Conservation (phyloP, 768 basidiomycete genomes). For the Vararia minispora region DNA sequence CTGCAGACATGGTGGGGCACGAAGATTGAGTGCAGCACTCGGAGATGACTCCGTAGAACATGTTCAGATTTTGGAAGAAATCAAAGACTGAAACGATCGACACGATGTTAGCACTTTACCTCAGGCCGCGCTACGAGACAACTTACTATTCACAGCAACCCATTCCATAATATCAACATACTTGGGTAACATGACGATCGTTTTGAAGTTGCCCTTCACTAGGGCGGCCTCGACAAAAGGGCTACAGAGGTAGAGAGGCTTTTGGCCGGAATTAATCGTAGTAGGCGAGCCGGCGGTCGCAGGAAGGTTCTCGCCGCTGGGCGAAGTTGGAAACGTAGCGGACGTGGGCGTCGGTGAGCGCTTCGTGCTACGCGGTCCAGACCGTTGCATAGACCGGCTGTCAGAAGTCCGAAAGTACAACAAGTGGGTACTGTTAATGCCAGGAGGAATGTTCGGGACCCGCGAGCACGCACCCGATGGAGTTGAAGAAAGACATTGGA, state of each 20-base stretch:
- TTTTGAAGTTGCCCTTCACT: conserved; percentile 98
- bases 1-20: conserved; percentile 90
- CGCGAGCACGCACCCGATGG: conserved; percentile 49
- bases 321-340: conserved; percentile 35
- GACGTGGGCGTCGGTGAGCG: conserved; percentile 70
- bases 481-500: conserved; percentile 87
- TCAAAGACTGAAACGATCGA: conserved; percentile 62
- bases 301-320: conserved; percentile 20
- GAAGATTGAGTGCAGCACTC: conserved; percentile 87
- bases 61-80: conserved; percentile 94
- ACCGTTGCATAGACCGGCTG: conserved; percentile 69
- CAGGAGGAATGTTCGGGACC: background rate
- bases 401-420: conserved; percentile 1
- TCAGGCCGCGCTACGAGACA: background rate
- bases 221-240: conserved; percentile 93
- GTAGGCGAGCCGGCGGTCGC: conserved; percentile 29
- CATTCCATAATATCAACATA: conserved; percentile 95
- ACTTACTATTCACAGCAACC: conserved; percentile 85
- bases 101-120: background rate
- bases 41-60: conserved; percentile 90
- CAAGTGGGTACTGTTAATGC: conserved; percentile 1
- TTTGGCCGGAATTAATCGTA: conserved; percentile 32
- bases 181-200: conserved; percentile 92
- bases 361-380: conserved; percentile 50
- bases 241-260: conserved; percentile 82